Percentiles rank a stretch among this genome's conserved stretches.
phyloP scores from a whole-genome alignment of 441 rosid species.

The Mallotus japonicus region DNA sequence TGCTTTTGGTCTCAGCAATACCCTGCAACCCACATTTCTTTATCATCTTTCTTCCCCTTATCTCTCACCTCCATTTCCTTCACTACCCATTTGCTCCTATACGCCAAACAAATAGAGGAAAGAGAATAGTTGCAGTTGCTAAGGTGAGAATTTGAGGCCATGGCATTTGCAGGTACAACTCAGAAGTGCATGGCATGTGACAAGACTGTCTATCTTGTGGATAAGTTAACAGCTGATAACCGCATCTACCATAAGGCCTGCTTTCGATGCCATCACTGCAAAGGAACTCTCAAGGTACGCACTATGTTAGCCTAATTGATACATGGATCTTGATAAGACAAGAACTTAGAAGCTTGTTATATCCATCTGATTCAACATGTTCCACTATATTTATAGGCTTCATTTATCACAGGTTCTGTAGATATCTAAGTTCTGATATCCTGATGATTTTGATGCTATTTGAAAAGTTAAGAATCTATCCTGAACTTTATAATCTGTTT shows the following conservation, averaged over 20 bases:
- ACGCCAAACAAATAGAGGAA: no score
- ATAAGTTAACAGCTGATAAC: slow-evolving; percentile 90
- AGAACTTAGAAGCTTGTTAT: neutral
- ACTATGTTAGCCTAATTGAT: neutral
- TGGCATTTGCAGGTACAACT: slow-evolving; percentile 99
- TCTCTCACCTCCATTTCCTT: slow-evolving; percentile 21
- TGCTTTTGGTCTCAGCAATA: slow-evolving; percentile 39
- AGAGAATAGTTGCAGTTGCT: slow-evolving; percentile 12
- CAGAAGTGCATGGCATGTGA: slow-evolving; percentile 99
- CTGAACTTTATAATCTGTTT: neutral
- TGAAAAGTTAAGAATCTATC: neutral
- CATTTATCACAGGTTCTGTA: neutral
- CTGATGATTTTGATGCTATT: no score
- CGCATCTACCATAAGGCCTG: slow-evolving; percentile 91
- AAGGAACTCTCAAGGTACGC: slow-evolving; percentile 90
- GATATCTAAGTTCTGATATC: neutral
- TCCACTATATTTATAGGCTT: neutral
- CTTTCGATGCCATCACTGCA: slow-evolving; percentile 99
- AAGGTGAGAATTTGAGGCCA: slow-evolving; percentile 31
- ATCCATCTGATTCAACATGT: neutral
- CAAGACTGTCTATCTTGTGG: slow-evolving; percentile 93
- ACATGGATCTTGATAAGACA: neutral
- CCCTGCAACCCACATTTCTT: slow-evolving; percentile 31
- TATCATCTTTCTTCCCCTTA: slow-evolving; percentile 19
- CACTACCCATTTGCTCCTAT: slow-evolving; percentile 9